Base-by-base conservation (phyloP, 371 early-diverging fungal species). In the Mycotypha africana region DNA sequence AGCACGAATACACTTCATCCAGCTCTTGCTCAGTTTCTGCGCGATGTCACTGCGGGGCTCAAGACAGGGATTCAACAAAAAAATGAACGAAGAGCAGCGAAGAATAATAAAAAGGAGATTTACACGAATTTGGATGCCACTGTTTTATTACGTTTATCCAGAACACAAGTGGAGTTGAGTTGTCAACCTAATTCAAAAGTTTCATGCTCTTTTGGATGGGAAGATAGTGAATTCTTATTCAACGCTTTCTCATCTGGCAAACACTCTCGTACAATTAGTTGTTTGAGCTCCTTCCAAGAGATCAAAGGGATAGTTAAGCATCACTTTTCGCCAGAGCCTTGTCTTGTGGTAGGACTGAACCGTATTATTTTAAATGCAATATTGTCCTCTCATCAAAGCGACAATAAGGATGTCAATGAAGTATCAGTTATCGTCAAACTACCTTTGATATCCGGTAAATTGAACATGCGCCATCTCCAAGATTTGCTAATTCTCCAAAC, bases 181-280 rank as follows among this genome's bases (percentile, higher is more conserved):
- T 89, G 89, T 39, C 83, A 86, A 42, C 92, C 92, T 0, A 60
- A 70, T 31, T 84, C 86, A 12, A 89, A 91, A 49, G 92, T 91
- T 11, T 63, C 77, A 30, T 82, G 85, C n/a, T 75, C 76, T 10
- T 56, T 84, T 25, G 75, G 81, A 20, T 74, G 88, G 73, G 79
- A 87, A 24, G 78, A 84, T 58, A 86, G 86, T 23, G 76, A 84
- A 42, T 79, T 88, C 38, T 49, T 89, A 40, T 68, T 74, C 38
- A 64, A 74, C n/a, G 47, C 53, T 2, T 60, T 65, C 17, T 71
- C 67, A n/a, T 60, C 53, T 22, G 60, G 58, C n/a, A 50, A 45
- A 1, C 65, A 70, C 0, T 70, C 64, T 39, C 68, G 68, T 41
- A 76, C 79, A 0, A 59, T 78, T 22, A 84, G 82, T 16, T 77